A percentile compares a stretch with the other conserved stretches of the same genome.
Conservation (phyloP, 345 rosid species). For the Eucalyptus erythrocorys region DNA sequence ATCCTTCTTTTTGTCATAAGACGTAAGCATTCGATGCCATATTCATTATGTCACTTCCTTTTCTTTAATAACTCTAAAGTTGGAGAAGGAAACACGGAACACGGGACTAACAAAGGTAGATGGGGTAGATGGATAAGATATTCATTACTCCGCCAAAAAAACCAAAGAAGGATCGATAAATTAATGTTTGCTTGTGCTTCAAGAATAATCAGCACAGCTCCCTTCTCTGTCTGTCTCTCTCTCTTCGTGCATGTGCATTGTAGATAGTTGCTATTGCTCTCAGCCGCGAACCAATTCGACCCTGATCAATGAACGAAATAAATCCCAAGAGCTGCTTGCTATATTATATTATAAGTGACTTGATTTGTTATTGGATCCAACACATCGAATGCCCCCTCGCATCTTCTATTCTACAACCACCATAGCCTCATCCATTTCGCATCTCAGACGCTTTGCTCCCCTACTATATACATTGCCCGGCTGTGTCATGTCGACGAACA, state of each 20-base stretch:
- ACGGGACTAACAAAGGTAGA: neutral
- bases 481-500: conserved; percentile 22
- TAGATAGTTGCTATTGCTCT: neutral
- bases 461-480: neutral
- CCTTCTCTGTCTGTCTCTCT: neutral
- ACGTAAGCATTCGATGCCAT: too few relatives aligned
- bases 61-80: too few relatives aligned
- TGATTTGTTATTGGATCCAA: neutral
- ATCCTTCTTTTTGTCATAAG: too few relatives aligned
- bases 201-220: neutral
- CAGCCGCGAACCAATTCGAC: neutral
- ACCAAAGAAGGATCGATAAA: neutral
- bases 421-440: neutral
- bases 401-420: neutral
- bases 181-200: neutral
- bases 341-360: neutral
- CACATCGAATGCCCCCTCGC: neutral
- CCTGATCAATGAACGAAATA: neutral
- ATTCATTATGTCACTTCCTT: too few relatives aligned
- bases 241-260: neutral
- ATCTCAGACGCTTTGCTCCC: neutral
- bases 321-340: neutral
- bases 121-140: neutral
- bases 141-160: neutral
- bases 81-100: too few relatives aligned